Conservation (phyloP, 345 rosid genomes). For the Salix udensis region DNA sequence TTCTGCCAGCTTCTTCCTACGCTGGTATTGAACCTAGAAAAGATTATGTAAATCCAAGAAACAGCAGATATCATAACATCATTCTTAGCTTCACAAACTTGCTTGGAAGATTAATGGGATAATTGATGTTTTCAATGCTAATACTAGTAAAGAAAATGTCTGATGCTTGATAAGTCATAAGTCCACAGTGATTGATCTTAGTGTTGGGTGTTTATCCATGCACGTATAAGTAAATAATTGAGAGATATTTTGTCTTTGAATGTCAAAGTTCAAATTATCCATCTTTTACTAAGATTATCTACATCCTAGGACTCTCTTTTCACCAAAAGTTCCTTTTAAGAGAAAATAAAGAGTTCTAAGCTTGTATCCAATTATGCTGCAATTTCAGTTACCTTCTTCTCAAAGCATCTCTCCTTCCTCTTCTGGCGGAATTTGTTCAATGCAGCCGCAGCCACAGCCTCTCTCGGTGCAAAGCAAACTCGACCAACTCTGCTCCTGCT, state of each 20-base stretch:
- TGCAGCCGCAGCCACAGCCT: conserved; percentile 42
- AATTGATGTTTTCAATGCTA: not conserved
- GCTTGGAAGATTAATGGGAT: not conserved
- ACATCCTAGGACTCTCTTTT: not conserved
- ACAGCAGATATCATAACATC: not conserved
- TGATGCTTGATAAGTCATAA: not conserved
- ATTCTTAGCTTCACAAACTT: not conserved
- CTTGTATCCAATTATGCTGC: not conserved
- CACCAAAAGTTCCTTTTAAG: not conserved
- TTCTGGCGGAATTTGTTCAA: conserved; percentile 55
- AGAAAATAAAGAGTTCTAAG: not conserved
- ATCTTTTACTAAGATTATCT: not conserved
- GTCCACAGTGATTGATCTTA: not conserved
- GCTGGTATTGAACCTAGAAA: conserved; percentile 52
- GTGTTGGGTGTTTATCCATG: not conserved
- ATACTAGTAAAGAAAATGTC: not conserved
- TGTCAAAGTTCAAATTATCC: not conserved
- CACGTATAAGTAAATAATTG: not conserved
- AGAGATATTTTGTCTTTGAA: not conserved
- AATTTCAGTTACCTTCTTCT: conserved; percentile 42
- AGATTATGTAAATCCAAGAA: not conserved
- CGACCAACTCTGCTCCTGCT: conserved; percentile 19
- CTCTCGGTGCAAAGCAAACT: conserved; percentile 37
- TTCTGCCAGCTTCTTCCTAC: conserved; percentile 55
- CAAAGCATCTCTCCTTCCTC: conserved; percentile 59